phyloP scores from a whole-genome alignment of 2,329 filamentous ascomycete species.

The Neonectria magnoliae region DNA sequence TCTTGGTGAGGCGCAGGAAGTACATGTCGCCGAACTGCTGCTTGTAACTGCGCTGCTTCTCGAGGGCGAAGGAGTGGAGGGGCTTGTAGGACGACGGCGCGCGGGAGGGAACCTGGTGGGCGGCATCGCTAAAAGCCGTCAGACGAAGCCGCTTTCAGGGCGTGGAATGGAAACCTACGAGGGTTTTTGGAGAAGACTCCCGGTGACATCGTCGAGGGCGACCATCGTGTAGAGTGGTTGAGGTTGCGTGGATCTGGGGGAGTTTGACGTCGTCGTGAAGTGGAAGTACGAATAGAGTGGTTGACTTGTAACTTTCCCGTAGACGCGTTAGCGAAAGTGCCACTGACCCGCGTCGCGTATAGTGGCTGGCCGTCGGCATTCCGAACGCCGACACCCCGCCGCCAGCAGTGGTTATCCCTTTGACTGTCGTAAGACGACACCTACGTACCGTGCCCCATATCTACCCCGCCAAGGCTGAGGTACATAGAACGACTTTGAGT shows the following conservation, averaged over 20 bases:
- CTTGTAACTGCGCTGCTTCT: conserved; percentile 79
- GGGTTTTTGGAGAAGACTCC: conserved; percentile 47
- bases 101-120: conserved; percentile 59
- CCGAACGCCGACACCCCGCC: neutral
- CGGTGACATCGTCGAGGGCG: conserved; percentile 46
- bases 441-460: no score
- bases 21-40: conserved; percentile 99
- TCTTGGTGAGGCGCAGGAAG: conserved; percentile 86
- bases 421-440: no score
- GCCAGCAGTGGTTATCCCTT: neutral
- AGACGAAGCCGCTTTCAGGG: neutral
- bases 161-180: conserved; percentile 39
- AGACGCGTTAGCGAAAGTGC: conserved; percentile 34
- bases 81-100: conserved; percentile 73
- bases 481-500: no score
- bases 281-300: conserved; percentile 4
- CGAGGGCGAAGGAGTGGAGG: conserved; percentile 77
- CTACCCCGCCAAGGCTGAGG: no score
- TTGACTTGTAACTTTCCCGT: conserved; percentile 7
- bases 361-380: conserved; percentile 36
- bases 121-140: conserved; percentile 43
- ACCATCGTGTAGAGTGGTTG: conserved; percentile 45
- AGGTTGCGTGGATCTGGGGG: conserved; percentile 2
- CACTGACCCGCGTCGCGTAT: conserved; percentile 39
- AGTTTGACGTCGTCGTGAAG: conserved; percentile 4